phyloP scores from a whole-genome alignment of 164 flowering plant species.

The Vitis cinerea region DNA sequence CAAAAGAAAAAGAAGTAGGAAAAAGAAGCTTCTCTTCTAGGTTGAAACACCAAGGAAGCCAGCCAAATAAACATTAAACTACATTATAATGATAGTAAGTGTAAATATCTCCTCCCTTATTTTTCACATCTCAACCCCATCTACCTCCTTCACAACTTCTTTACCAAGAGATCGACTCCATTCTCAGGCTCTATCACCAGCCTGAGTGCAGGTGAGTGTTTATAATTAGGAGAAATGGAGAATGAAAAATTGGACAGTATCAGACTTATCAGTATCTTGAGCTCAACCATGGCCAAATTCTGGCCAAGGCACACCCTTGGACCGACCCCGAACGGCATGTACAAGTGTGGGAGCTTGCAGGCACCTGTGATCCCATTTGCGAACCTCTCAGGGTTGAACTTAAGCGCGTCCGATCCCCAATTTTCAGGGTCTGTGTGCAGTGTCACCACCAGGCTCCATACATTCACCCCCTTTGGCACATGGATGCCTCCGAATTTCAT shows the following conservation, averaged over 20 bases:
- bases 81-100: too few species aligned
- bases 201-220: slow-evolving; percentile 25
- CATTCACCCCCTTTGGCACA: slow-evolving; percentile 29
- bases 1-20: too few species aligned
- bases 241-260: slow-evolving; percentile 31
- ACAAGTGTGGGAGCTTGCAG: slow-evolving; percentile 36
- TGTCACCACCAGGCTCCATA: slow-evolving; percentile 22
- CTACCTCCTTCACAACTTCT: slow-evolving; percentile 10
- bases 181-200: slow-evolving; percentile 36
- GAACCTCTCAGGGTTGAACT: slow-evolving; percentile 34
- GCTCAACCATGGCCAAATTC: slow-evolving; percentile 41
- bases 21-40: too few species aligned
- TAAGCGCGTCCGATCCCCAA: slow-evolving; percentile 35
- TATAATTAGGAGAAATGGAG: slow-evolving; percentile 29
- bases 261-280: slow-evolving; percentile 29
- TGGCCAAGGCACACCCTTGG: slow-evolving; percentile 36
- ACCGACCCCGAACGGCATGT: slow-evolving; percentile 47
- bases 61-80: too few species aligned
- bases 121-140: too few species aligned
- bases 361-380: slow-evolving; percentile 36
- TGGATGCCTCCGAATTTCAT: slow-evolving; percentile 26
- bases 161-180: slow-evolving; percentile 27
- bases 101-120: too few species aligned
- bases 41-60: too few species aligned
- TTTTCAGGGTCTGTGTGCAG: slow-evolving; percentile 30